These are phyloP conservation scores for Clonostachys sp. DNA, from an alignment of 2,329 filamentous ascomycete species.

Conservation along the genomic window DNA sequence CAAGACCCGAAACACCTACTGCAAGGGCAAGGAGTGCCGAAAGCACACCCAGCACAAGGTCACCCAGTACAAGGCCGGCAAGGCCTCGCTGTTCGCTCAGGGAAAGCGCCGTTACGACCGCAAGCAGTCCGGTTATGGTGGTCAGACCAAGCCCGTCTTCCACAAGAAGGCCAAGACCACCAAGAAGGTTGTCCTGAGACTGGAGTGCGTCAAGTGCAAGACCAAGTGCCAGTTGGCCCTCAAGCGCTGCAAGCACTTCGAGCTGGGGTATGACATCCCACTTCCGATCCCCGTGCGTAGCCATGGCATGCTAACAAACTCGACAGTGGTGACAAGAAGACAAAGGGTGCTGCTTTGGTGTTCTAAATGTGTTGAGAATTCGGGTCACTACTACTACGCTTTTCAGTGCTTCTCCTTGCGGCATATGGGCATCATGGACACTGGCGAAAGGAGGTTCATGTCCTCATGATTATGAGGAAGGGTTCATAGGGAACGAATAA, in stretches of 20 bases:
- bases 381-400: slow-evolving; percentile 31
- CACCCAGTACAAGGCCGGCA: slow-evolving; percentile 96
- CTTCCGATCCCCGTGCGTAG: slow-evolving; percentile 6
- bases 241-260: slow-evolving; percentile 99
- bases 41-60: slow-evolving; percentile 92
- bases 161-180: slow-evolving; percentile 99
- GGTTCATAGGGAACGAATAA: slow-evolving; percentile 33
- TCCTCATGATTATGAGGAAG: slow-evolving; percentile 30
- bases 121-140: slow-evolving; percentile 99
- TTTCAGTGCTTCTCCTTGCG: slow-evolving; percentile 37
- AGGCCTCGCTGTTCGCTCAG: slow-evolving; percentile 94
- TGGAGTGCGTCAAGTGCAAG: slow-evolving; percentile 98
- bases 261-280: slow-evolving; percentile 70
- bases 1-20: slow-evolving; percentile 96
- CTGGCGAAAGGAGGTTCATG: slow-evolving; percentile 41
- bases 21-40: slow-evolving; percentile 92
- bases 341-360: slow-evolving; percentile 99
- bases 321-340: slow-evolving; percentile 99
- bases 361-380: slow-evolving; percentile 74
- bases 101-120: slow-evolving; percentile 99
- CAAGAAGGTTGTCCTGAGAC: slow-evolving; percentile 98
- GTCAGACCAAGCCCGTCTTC: slow-evolving; percentile 99
- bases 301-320: slow-evolving; percentile 9
- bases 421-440: slow-evolving; percentile 42
- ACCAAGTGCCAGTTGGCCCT: slow-evolving; percentile 95